phyloP scores from a whole-genome alignment of 805 yeast species.

The Priceomyces castillae region DNA sequence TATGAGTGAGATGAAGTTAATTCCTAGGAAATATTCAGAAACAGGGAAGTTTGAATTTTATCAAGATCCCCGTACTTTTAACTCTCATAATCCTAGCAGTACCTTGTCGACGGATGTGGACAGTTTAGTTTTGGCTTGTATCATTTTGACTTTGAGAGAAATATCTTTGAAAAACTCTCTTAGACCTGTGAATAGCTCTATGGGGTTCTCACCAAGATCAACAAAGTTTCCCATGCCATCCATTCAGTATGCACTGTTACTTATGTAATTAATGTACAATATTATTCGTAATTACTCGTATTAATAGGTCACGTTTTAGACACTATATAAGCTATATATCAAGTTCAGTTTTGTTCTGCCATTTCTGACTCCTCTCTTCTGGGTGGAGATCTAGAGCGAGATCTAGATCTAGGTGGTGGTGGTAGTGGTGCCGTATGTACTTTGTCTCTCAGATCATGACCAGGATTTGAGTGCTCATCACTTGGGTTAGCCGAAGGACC shows the following conservation, averaged over 20 bases:
- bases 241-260: constrained; percentile 3
- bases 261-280: not conserved
- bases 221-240: not conserved
- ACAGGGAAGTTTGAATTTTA: constrained; percentile 34
- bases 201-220: not conserved
- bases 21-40: constrained; percentile 39
- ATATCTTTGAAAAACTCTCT: constrained; percentile 20
- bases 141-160: constrained; percentile 33
- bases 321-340: not conserved
- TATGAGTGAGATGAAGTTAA: constrained; percentile 13
- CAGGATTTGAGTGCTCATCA: not conserved
- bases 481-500: not conserved
- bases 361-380: constrained; percentile 39
- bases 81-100: constrained; percentile 14
- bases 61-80: constrained; percentile 21
- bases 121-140: constrained; percentile 28
- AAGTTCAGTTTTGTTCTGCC: constrained; percentile 26
- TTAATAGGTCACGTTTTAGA: not conserved
- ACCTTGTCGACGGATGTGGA: constrained; percentile 34
- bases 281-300: not conserved
- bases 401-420: constrained; percentile 16
- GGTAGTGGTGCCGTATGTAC: not conserved
- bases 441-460: not conserved
- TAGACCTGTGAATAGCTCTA: not conserved
- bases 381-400: constrained; percentile 29